Evolutionary conservation across 148 eudicot genomes (phyloP).

Genomic region (Silene latifolia): DNA sequence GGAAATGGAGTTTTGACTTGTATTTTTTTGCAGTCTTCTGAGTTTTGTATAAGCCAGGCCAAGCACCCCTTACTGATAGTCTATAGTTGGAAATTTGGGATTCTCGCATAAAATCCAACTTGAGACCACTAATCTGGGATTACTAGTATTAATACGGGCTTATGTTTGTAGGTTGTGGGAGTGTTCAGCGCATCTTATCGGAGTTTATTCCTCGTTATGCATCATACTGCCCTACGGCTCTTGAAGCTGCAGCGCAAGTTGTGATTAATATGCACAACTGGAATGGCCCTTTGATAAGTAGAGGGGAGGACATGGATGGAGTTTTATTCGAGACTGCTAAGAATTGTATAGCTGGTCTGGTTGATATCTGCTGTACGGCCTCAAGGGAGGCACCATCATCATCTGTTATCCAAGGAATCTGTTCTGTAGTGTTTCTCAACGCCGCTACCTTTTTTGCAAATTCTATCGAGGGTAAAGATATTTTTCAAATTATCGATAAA

Average conservation of each 20-base stretch:
- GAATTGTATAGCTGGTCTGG: slow-evolving; percentile 78
- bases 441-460: slow-evolving; percentile 66
- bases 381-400: slow-evolving; percentile 64
- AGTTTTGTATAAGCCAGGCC: not conserved
- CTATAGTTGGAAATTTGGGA: not conserved
- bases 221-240: slow-evolving; percentile 81
- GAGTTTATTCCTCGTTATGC: slow-evolving; percentile 78
- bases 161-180: slow-evolving; percentile 57
- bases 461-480: slow-evolving; percentile 64
- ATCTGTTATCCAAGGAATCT: slow-evolving; percentile 67
- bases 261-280: slow-evolving; percentile 78
- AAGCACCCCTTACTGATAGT: not conserved
- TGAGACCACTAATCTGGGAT: not conserved
- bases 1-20: not conserved
- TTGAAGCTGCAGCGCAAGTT: slow-evolving; percentile 90
- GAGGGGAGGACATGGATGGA: slow-evolving; percentile 72
- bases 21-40: not conserved
- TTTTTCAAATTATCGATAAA: slow-evolving; percentile 64
- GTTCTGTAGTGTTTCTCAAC: slow-evolving; percentile 70
- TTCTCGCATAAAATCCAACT: not conserved
- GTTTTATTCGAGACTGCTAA: slow-evolving; percentile 73
- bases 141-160: not conserved
- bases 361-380: slow-evolving; percentile 69
- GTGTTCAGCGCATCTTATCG: slow-evolving; percentile 75
- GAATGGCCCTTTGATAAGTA: slow-evolving; percentile 51